Evolutionary conservation across 2,329 filamentous ascomycete genomes (phyloP).

Genomic region (Colletotrichum abscissum): DNA sequence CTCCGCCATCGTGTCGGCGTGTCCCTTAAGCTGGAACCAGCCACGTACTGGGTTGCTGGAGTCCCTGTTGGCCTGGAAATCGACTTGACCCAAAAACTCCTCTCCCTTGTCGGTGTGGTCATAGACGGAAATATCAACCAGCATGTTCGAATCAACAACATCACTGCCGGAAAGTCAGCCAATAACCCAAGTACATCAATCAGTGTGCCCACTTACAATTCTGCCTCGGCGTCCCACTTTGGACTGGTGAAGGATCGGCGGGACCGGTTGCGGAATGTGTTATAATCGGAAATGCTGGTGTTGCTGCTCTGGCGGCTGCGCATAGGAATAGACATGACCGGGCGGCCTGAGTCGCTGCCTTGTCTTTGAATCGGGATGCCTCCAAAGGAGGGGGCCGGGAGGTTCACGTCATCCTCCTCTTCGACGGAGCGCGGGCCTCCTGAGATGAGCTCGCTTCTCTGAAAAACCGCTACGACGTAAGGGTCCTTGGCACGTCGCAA

Average conservation of each 20-base stretch:
- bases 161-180: constrained; percentile 68
- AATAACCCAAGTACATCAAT: neutral
- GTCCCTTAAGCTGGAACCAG: constrained; percentile 86
- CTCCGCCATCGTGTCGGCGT: constrained; percentile 76
- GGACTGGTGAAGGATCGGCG: constrained; percentile 79
- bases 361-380: constrained; percentile 74
- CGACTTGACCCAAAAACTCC: constrained; percentile 90
- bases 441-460: constrained; percentile 96
- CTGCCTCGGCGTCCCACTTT: constrained; percentile 94
- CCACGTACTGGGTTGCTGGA: constrained; percentile 79
- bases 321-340: constrained; percentile 95
- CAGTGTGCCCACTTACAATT: constrained; percentile 78
- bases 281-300: constrained; percentile 81
- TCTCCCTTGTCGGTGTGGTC: constrained; percentile 84
- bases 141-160: constrained; percentile 89
- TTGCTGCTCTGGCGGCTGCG: constrained; percentile 96
- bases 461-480: constrained; percentile 96
- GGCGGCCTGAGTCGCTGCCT: constrained; percentile 83
- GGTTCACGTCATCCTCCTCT: constrained; percentile 68
- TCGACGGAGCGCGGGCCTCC: constrained; percentile 77
- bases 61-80: constrained; percentile 76
- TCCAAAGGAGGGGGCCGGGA: constrained; percentile 58
- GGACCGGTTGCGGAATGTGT: constrained; percentile 69
- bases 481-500: constrained; percentile 86
- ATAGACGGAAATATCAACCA: constrained; percentile 94